phyloP scores from a whole-genome alignment of 352 stramenopile genomes.

The Globisporangium yorkense region DNA sequence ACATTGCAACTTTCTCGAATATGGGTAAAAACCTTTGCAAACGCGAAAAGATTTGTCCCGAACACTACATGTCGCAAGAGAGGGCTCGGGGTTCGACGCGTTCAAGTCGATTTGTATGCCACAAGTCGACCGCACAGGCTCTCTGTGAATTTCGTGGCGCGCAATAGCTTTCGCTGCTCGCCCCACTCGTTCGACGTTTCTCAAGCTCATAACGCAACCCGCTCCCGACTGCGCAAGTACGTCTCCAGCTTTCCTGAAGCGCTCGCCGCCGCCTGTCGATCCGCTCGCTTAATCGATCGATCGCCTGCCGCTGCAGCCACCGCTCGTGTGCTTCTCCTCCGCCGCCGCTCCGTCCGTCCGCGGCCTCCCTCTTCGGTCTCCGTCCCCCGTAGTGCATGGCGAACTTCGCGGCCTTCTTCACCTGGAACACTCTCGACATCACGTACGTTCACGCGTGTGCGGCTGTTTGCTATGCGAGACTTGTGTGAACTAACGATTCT shows the following conservation, averaged over 20 bases:
- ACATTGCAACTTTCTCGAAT: not conserved
- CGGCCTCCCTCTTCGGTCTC: not conserved
- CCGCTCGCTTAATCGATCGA: not conserved
- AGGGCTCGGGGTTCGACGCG: not conserved
- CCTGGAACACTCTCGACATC: conserved; percentile 19
- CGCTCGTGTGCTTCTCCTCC: too few relatives aligned
- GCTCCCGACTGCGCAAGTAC: not conserved
- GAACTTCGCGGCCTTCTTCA: conserved; percentile 18
- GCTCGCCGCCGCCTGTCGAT: not conserved
- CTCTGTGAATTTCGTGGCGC: too few relatives aligned
- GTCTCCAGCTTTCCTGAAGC: not conserved
- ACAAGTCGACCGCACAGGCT: not conserved
- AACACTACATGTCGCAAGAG: not conserved
- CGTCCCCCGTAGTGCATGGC: conserved; percentile 10
- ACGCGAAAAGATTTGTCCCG: not conserved
- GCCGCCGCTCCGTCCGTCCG: too few relatives aligned
- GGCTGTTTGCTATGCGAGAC: not conserved
- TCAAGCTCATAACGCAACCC: not conserved
- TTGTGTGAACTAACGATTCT: not conserved
- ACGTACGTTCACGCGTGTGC: conserved; percentile 4
- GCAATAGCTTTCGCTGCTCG: too few relatives aligned
- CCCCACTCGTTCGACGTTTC: too few relatives aligned
- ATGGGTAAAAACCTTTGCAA: not conserved
- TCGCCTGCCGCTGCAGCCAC: too few relatives aligned
- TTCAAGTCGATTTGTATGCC: not conserved